Base-by-base conservation (phyloP, 2,329 filamentous ascomycete species). In the Dryadomyces quercivorus region DNA sequence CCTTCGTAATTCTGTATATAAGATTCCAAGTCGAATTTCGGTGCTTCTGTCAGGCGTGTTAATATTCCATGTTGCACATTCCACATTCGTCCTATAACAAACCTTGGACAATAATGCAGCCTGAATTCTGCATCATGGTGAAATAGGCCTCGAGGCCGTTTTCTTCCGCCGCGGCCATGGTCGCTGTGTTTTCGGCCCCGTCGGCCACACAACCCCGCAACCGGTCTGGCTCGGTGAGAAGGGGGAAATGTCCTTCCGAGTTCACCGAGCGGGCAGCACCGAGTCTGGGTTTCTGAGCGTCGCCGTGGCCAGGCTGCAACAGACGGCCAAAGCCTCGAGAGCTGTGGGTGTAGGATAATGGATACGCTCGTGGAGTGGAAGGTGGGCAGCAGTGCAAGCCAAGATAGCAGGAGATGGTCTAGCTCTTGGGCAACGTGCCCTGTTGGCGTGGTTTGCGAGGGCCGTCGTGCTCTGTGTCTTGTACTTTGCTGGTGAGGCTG, bases 1-100 rank as follows among this genome's bases (percentile, higher is more conserved):
- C 91, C 89, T 66, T 75, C 77, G 69, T 97, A 98, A 65, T 96
- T 95, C 60, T 85, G 78, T 51, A 95, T 86, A 69, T 96, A 97
- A 42, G 86, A 81, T 58, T 96, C 89, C 45, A 98, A 78, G 63
- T 97, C 93, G 61, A 97, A 85, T 65, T 92, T 95, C 10, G 92
- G 91, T 7, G 80, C 70, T 50, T 89, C 88, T 92, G 52, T 16
- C 16, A n/a, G 21, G 7, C 16, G 6, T 20, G 22, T 48, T 22
- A 52, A 36, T 20, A 20, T 12, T 18, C 5, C 12, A 42, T n/a
- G n/a, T n/a, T 44, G n/a, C 16, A 20, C n/a, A 18, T 44, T 21
- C 63, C 46, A 58, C n/a, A n/a, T n/a, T n/a, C n/a, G n/a, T n/a
- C n/a, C n/a, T n/a, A n/a, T n/a, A n/a, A n/a, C n/a, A n/a, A n/a